These are phyloP conservation scores for Citrullus mucosospermus DNA, from an alignment of 306 rosid genomes.

Conservation along the genomic window DNA sequence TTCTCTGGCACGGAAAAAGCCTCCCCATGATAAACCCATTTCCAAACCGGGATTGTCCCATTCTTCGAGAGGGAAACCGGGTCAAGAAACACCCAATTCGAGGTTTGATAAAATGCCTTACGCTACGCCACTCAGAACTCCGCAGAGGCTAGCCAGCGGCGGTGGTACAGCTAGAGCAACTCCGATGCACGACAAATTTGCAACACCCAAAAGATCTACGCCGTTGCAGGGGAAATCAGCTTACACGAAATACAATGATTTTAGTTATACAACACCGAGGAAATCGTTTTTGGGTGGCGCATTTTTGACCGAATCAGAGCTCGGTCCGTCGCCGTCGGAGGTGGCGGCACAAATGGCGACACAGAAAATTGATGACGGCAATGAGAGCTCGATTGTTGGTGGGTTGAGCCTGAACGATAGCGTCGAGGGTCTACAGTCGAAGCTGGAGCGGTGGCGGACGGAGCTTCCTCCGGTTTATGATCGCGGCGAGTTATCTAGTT, in stretches of 20 bases:
- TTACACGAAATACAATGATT: not conserved
- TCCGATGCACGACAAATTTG: constrained; percentile 4
- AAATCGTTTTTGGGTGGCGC: constrained; percentile 24
- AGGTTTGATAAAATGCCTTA: not conserved
- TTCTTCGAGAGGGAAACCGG: not conserved
- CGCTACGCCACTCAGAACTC: constrained; percentile 6
- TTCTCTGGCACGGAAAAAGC: not conserved
- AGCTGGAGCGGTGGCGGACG: constrained; percentile 70
- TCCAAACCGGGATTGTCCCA: not conserved
- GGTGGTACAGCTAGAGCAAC: constrained; percentile 1
- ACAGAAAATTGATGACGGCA: constrained; percentile 19
- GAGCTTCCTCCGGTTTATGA: constrained; percentile 63
- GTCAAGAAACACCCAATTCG: not conserved
- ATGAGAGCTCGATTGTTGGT: constrained; percentile 37
- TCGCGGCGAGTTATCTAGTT: constrained; percentile 29
- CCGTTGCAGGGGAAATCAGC: constrained; percentile 18
- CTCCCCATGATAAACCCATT: not conserved
- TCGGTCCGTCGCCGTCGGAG: constrained; percentile 93
- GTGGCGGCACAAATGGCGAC: constrained; percentile 60
- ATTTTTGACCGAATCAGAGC: constrained; percentile 56
- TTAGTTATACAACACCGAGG: constrained; percentile 44
- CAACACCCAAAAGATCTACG: not conserved
- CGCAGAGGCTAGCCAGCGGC: not conserved
- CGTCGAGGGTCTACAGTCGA: constrained; percentile 55
- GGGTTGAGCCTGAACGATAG: constrained; percentile 67